A percentile compares a stretch with the other conserved stretches of the same genome.
These are phyloP conservation scores for Epichloe hybrida DNA, from an alignment of 2,329 filamentous ascomycete species.

Conservation along the genomic window DNA sequence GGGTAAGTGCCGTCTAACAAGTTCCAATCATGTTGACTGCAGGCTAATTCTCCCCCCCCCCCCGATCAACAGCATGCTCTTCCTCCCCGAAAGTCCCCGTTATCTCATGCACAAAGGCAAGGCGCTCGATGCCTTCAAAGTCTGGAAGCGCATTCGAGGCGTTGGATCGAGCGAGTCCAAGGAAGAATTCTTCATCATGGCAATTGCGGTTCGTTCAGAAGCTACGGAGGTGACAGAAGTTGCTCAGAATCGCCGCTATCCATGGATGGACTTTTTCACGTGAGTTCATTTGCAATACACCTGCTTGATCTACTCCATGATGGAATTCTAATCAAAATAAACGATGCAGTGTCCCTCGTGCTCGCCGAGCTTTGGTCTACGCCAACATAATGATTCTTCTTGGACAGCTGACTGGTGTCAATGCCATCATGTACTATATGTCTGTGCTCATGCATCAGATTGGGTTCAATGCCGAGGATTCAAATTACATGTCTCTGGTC, in stretches of 20 bases:
- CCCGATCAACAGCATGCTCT: constrained; percentile 44
- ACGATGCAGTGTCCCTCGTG: constrained; percentile 36
- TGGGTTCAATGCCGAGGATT: constrained; percentile 46
- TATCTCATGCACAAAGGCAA: constrained; percentile 55
- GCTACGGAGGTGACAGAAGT: constrained; percentile 38
- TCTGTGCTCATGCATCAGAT: constrained; percentile 51
- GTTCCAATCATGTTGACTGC: not conserved
- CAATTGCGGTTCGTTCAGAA: constrained; percentile 43
- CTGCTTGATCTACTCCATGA: not conserved
- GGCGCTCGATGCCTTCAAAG: constrained; percentile 34
- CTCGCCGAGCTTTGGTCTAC: constrained; percentile 51
- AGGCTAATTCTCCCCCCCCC: constrained; percentile 27
- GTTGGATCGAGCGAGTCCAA: constrained; percentile 39
- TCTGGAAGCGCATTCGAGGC: constrained; percentile 62
- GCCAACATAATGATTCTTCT: constrained; percentile 58
- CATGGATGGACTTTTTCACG: constrained; percentile 65
- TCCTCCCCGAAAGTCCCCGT: constrained; percentile 56
- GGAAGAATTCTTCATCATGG: constrained; percentile 63
- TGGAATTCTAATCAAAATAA: not conserved
- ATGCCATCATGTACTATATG: constrained; percentile 64
- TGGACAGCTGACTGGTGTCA: constrained; percentile 58
- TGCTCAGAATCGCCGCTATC: constrained; percentile 40
- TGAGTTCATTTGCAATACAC: constrained; percentile 6
- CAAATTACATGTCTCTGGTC: constrained; percentile 64
- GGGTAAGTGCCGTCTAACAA: constrained; percentile 12